Evolutionary conservation across 352 stramenopile genomes (phyloP).

Genomic region (Globisporangium nagaii): DNA sequence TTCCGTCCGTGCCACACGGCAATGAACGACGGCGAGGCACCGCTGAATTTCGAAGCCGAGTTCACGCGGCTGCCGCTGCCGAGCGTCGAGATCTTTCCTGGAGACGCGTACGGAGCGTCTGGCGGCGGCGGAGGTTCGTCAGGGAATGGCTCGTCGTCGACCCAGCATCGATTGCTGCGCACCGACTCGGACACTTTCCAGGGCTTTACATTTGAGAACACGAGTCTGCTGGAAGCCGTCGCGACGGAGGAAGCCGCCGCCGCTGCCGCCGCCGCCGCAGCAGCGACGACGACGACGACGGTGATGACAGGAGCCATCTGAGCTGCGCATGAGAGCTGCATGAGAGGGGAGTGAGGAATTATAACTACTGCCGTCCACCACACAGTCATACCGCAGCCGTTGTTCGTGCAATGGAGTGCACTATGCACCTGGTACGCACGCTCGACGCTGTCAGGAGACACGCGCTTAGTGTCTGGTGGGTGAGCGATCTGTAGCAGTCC

Average conservation of each 20-base stretch:
- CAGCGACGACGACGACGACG: neutral
- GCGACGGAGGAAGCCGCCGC: slow-evolving; percentile 8
- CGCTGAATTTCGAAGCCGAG: slow-evolving; percentile 82
- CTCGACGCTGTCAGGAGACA: too few species aligned
- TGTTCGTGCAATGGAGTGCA: too few species aligned
- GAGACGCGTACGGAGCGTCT: slow-evolving; percentile 7
- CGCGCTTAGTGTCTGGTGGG: too few species aligned
- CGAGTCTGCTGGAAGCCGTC: slow-evolving; percentile 54
- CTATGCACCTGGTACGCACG: too few species aligned
- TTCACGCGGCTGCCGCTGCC: slow-evolving; percentile 83
- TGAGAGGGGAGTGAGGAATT: neutral
- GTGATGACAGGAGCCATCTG: too few species aligned
- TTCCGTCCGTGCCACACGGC: slow-evolving; percentile 74
- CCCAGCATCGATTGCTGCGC: slow-evolving; percentile 18
- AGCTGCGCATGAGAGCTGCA: neutral
- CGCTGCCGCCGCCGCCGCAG: neutral
- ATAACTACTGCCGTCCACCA: too few species aligned
- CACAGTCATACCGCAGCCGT: too few species aligned
- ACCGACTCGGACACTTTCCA: slow-evolving; percentile 74
- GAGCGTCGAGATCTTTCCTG: slow-evolving; percentile 36
- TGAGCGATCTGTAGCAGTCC: too few species aligned
- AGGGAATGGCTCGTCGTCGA: slow-evolving; percentile 6
- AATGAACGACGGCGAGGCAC: slow-evolving; percentile 66
- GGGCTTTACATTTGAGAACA: slow-evolving; percentile 77
- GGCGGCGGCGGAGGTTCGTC: slow-evolving; percentile 3